Base-by-base conservation (phyloP, 345 rosid genomes). In the Camelina neglecta region DNA sequence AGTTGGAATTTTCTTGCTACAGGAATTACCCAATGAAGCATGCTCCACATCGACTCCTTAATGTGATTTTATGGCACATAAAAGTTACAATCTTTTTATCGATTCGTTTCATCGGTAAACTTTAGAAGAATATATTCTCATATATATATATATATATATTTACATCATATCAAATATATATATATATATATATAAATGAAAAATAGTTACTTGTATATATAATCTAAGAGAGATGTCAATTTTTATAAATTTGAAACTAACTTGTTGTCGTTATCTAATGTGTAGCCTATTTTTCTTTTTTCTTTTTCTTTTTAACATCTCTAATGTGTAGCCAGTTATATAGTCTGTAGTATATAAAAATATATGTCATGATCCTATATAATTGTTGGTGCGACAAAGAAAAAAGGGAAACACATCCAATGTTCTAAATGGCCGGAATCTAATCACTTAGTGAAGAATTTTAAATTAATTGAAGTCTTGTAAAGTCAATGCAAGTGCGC, bases 1-100 rank as follows among this genome's bases (percentile, higher is more conserved):
- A 74, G 39, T 7, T 38, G 38, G 6, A 57, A 56, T 39, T 60
- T 41, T 41, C 56, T 67, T 67, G 73, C 50, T 16, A 60, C 56
- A 49, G 62, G 56, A 41, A 39, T 39, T 24, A 31, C 26, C 60
- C 60, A 72, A 38, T 49, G 49, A 50, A 60, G 24, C 36, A 49
- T 65, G 20, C 31, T 74, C 47, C 67, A 66, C 23, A n/a, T 35
- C 2, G 54, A 29, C 45, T 16, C 49, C 21, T 42, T 44, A 29
- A 18, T 62, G 61, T 51, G 63, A 55, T 55, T 56, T 45, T 65
- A 11, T 45, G 39, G 54, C 55, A 53, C 63, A 13, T 44, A 1
- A 61, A 42, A 39, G 20, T 51, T 51, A 2, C 5, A 24, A 62
- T 41, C 2, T 53, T 53, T 53, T 42, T 41, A 20, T 26, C 6